Base-by-base conservation (phyloP, 352 stramenopile species). In the Stramenopiles sp. region DNA sequence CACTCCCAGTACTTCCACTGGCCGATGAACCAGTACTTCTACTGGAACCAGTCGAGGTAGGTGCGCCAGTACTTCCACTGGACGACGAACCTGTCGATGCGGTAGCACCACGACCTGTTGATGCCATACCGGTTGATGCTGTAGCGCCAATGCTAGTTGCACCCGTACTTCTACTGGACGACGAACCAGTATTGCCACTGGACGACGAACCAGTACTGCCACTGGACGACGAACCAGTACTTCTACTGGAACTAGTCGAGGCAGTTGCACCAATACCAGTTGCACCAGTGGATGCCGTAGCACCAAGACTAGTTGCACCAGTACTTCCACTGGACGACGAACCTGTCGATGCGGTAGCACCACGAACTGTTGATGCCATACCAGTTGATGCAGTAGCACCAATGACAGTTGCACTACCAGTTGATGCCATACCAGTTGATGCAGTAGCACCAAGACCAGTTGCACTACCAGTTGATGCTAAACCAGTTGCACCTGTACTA, bases 211-310 rank as follows among this genome's bases (percentile, higher is more conserved):
- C 53, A 4, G 53, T 71, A 6, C 53, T 71, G 2, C 53, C 53
- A 6, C 2, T 71, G 2, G 6, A 6, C 4, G 31, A 31, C 2
- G 12, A 2, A 6, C 53, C 53, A 2, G 53, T 71, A n/a, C n/a
- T n/a, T n/a, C n/a, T n/a, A n/a, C n/a, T n/a, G n/a, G n/a, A n/a
- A n/a, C n/a, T n/a, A n/a, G n/a, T n/a, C n/a, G n/a, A n/a, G n/a
- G n/a, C n/a, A n/a, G n/a, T n/a, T n/a, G n/a, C n/a, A n/a, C n/a
- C 43, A 12, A 63, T 63, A 63, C 43, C 25, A 63, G 43, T 63
- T 63, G 43, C 43, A 63, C 43, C 43, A 63, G 43, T 63, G 43
- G 43, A 63, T 63, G 43, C 43, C 43, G 43, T 63, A 63, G 43
- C 43, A 63, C 12, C 43, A 63, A 63, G 43, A 63, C 43, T 25